phyloP scores from a whole-genome alignment of 2,329 filamentous ascomycete species.

The Hypoxylon sp. region DNA sequence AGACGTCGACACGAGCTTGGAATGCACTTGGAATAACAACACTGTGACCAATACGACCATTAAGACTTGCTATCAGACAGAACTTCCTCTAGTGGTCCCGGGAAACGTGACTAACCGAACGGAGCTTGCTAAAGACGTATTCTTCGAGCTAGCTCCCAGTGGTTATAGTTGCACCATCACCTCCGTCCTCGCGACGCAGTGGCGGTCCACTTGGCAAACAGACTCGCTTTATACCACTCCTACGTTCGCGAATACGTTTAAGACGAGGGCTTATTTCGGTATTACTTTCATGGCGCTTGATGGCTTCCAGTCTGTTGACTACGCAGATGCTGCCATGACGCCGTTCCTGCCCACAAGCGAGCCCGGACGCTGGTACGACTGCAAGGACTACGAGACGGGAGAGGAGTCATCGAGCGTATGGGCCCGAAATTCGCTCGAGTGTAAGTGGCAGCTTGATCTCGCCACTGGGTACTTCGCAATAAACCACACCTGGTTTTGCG shows the following conservation, averaged over 20 bases:
- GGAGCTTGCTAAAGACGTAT: conserved; percentile 22
- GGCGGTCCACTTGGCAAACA: conserved; percentile 4
- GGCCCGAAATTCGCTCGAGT: conserved; percentile 28
- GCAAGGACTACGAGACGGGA: conserved; percentile 16
- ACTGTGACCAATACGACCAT: conserved; percentile 19
- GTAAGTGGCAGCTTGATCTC: conserved; percentile 38
- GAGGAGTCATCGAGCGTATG: conserved; percentile 15
- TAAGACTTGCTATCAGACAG: conserved; percentile 27
- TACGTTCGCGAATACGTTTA: conserved; percentile 2
- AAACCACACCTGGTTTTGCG: conserved; percentile 39
- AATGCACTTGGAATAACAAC: conserved; percentile 36
- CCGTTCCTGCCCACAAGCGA: conserved; percentile 28
- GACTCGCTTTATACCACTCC: conserved; percentile 21
- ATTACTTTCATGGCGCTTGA: conserved; percentile 24
- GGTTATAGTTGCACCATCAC: conserved; percentile 42
- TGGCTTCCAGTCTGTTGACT: conserved; percentile 20
- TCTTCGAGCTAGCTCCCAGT: conserved; percentile 29
- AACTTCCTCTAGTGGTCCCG: conserved; percentile 18
- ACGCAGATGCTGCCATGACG: conserved; percentile 13
- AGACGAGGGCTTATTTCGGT: conserved; percentile 9
- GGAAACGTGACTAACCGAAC: conserved; percentile 23
- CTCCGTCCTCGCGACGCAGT: conserved; percentile 38
- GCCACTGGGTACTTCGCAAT: conserved; percentile 39
- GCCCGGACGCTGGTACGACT: conserved; percentile 36
- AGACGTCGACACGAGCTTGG: conserved; percentile 16